Conservation (phyloP, 768 basidiomycete genomes). For the Mycena rosella region DNA sequence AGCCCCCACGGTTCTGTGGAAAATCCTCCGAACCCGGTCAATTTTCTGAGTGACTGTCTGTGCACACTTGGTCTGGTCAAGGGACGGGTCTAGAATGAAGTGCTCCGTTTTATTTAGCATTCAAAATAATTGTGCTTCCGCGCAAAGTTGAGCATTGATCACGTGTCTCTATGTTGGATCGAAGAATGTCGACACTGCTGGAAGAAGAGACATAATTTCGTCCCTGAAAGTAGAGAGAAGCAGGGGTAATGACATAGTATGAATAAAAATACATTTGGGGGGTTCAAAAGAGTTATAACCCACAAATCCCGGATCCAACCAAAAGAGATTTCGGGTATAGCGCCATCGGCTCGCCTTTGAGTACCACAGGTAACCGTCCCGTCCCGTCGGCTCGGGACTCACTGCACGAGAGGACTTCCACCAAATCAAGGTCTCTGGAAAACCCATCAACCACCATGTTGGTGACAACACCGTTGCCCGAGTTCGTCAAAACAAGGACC, state of each 20-base stretch:
- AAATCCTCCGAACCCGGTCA: not conserved
- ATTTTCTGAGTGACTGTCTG: not conserved
- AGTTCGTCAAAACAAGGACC: constrained; percentile 51
- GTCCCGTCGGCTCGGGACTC: constrained; percentile 47
- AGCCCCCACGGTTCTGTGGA: not conserved
- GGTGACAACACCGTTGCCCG: constrained; percentile 37
- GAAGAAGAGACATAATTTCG: no score
- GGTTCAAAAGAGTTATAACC: constrained; percentile 7
- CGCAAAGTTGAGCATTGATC: no score
- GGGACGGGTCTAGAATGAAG: no score
- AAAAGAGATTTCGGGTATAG: constrained; percentile 31
- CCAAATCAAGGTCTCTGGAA: constrained; percentile 48
- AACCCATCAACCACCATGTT: constrained; percentile 37
- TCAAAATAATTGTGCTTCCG: no score
- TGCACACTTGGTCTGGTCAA: no score
- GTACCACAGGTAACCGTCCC: constrained; percentile 47
- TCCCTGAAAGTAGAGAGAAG: no score
- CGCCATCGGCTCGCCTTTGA: constrained; percentile 55
- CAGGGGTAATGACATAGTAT: no score
- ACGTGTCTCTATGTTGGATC: not conserved
- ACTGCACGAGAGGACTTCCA: constrained; percentile 60
- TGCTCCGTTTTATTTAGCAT: no score
- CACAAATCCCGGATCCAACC: constrained; percentile 21
- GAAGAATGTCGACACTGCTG: no score
- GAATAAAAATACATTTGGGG: no score